phyloP scores from a whole-genome alignment of 495 filamentous ascomycete genomes.

The Penicillium turbatum region DNA sequence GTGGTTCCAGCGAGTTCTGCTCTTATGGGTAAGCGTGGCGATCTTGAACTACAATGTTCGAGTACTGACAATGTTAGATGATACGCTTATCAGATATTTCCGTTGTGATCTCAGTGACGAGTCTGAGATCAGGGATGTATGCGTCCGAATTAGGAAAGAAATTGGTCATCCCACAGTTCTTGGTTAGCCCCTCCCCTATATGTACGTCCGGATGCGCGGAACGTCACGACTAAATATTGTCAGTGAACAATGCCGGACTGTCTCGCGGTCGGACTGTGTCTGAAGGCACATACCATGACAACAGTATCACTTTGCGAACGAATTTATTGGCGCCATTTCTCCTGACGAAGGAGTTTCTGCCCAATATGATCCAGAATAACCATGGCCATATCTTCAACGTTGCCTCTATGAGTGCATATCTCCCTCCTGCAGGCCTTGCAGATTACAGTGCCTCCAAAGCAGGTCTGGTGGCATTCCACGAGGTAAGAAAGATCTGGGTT shows the following conservation, averaged over 20 bases:
- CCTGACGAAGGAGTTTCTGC: slow-evolving; percentile 73
- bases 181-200: too few species aligned
- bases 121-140: slow-evolving; percentile 55
- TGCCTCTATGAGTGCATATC: slow-evolving; percentile 63
- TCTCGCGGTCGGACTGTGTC: slow-evolving; percentile 63
- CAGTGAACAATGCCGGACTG: slow-evolving; percentile 80
- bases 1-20: slow-evolving; percentile 55
- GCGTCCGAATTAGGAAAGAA: slow-evolving; percentile 61
- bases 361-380: slow-evolving; percentile 57
- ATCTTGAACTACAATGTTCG: too few species aligned
- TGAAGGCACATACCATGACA: slow-evolving; percentile 55
- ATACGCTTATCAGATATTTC: not conserved
- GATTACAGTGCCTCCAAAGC: slow-evolving; percentile 67
- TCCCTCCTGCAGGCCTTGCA: slow-evolving; percentile 61
- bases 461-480: slow-evolving; percentile 66
- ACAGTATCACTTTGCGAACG: slow-evolving; percentile 58
- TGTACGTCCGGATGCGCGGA: not conserved
- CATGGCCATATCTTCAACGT: slow-evolving; percentile 71
- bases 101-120: slow-evolving; percentile 67
- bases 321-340: slow-evolving; percentile 71
- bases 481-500: slow-evolving; percentile 31
- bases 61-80: too few species aligned
- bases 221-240: slow-evolving; percentile 2
- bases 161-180: slow-evolving; percentile 4
- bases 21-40: slow-evolving; percentile 41